Conservation (phyloP, 306 rosid genomes). For the Inga leiocalycina region DNA sequence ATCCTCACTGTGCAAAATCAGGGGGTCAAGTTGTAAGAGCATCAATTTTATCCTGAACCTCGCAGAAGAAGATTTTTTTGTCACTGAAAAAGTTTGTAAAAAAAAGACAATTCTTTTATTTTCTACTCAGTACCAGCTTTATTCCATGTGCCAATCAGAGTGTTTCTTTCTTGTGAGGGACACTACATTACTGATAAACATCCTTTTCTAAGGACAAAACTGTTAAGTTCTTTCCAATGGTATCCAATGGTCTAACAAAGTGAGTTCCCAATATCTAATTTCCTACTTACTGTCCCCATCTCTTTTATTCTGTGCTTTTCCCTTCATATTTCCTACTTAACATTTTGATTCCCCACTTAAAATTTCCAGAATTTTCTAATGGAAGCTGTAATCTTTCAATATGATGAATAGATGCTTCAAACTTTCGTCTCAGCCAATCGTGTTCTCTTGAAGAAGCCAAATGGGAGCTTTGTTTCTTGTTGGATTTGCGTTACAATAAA, state of each 20-base stretch:
- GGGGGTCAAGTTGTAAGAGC: neutral
- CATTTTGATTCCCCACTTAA: no score
- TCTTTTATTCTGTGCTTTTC: neutral
- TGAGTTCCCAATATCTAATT: neutral
- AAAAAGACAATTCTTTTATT: no score
- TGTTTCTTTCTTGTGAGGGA: neutral
- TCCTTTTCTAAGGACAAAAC: neutral
- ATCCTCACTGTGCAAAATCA: neutral
- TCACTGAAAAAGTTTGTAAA: no score
- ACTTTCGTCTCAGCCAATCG: no score
- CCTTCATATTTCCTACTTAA: neutral
- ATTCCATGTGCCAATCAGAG: neutral
- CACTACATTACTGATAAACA: neutral
- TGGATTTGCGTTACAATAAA: no score
- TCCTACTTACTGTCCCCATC: neutral
- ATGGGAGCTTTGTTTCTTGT: no score
- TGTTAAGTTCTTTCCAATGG: neutral
- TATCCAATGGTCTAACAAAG: neutral
- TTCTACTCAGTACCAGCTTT: neutral
- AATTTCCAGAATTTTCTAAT: no score
- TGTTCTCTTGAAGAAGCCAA: no score
- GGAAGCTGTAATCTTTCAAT: no score
- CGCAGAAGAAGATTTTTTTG: neutral
- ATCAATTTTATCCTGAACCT: neutral
- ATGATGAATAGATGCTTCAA: no score